Conservation (phyloP, 176 grass and related monocot species). For the Musa itinerans region DNA sequence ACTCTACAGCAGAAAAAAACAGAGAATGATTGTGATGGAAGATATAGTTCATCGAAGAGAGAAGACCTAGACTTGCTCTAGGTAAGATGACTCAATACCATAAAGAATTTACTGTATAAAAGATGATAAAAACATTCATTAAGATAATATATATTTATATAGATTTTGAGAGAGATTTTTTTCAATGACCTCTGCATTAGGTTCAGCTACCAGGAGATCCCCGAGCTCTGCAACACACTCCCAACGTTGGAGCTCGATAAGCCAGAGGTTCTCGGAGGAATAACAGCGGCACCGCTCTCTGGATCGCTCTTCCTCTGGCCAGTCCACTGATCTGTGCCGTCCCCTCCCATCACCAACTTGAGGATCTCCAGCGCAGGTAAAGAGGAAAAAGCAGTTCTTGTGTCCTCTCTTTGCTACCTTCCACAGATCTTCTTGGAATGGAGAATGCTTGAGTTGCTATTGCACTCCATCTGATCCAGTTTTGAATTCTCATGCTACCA, state of each 20-base stretch:
- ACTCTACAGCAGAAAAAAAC: too few species aligned
- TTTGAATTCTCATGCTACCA: neutral
- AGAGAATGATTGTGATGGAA: too few species aligned
- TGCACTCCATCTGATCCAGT: neutral
- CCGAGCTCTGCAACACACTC: conserved; percentile 2
- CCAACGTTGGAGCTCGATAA: conserved; percentile 4
- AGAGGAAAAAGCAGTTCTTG: neutral
- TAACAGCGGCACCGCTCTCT: conserved; percentile 5
- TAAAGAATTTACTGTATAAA: too few species aligned
- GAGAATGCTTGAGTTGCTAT: neutral
- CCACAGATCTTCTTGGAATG: neutral
- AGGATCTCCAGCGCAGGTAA: conserved; percentile 3
- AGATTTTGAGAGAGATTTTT: neutral
- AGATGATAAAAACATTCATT: too few species aligned
- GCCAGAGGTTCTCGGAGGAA: conserved; percentile 2
- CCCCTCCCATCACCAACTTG: neutral
- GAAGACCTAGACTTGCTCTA: too few species aligned
- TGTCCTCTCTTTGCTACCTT: neutral
- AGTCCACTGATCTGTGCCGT: neutral
- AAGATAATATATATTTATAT: too few species aligned
- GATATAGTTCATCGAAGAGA: too few species aligned
- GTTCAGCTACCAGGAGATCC: conserved; percentile 11
- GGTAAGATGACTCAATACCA: too few species aligned
- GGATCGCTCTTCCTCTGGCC: conserved; percentile 2
- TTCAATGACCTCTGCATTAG: neutral